Evolutionary conservation across 805 yeast species (phyloP).

Genomic region (Lipomyces lipofer): DNA sequence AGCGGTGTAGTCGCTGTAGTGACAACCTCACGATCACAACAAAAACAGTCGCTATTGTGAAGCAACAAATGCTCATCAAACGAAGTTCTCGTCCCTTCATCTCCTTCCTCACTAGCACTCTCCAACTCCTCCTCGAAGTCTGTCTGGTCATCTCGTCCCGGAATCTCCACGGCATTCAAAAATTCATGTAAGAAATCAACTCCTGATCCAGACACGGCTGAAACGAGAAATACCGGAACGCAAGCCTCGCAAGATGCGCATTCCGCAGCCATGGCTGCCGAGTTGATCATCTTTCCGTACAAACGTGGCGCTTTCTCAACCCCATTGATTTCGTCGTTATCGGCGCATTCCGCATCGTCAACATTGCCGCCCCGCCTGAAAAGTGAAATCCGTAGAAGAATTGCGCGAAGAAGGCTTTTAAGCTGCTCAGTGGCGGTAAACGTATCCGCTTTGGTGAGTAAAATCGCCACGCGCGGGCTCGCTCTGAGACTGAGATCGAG

Average conservation of each 20-base stretch:
- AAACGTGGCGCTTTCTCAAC: constrained; percentile 2
- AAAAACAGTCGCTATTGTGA: constrained; percentile 19
- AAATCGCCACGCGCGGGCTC: constrained; percentile 18
- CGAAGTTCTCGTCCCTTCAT: neutral
- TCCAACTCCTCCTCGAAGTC: neutral
- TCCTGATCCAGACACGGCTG: constrained; percentile 27
- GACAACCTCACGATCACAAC: constrained; percentile 3
- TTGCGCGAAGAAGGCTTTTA: constrained; percentile 11
- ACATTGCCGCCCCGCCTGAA: constrained; percentile 4
- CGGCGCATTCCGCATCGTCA: neutral
- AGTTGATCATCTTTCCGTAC: constrained; percentile 28
- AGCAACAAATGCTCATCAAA: constrained; percentile 17
- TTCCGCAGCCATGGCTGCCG: constrained; percentile 17
- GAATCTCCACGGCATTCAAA: constrained; percentile 12
- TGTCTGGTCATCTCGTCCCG: neutral
- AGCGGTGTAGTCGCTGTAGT: constrained; percentile 4
- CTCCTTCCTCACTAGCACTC: neutral
- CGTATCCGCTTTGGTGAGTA: constrained; percentile 26
- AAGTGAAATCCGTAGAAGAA: constrained; percentile 14
- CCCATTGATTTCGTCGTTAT: neutral
- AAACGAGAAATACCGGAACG: constrained; percentile 29
- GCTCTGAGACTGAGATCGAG: constrained; percentile 20
- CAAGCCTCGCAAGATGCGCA: constrained; percentile 16
- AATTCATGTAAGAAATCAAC: constrained; percentile 21
- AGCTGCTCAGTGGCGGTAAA: constrained; percentile 15